Conservation (phyloP, 495 filamentous ascomycete species). For the Gamarada debralockiae region DNA sequence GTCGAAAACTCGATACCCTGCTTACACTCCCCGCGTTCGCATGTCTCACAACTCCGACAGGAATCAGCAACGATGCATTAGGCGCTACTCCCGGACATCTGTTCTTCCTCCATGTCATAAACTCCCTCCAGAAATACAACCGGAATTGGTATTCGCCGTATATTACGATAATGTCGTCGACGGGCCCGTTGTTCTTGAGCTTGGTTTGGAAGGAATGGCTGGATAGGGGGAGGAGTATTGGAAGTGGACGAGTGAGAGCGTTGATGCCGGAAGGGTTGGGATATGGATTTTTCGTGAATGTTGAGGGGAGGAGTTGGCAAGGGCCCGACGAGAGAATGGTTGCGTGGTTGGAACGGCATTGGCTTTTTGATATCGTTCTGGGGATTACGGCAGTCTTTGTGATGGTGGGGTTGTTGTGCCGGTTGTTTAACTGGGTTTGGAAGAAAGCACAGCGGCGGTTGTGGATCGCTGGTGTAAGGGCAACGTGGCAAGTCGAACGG, state of each 20-base stretch:
- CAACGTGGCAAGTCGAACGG: conserved; percentile 36
- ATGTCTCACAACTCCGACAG: conserved; percentile 72
- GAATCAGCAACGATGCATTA: conserved; percentile 85
- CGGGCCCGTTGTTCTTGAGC: conserved; percentile 76
- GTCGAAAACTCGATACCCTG: conserved; percentile 70
- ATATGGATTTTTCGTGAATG: conserved; percentile 74
- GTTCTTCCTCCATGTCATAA: conserved; percentile 71
- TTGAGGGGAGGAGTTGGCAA: conserved; percentile 74
- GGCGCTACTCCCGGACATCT: conserved; percentile 72
- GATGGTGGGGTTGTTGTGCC: conserved; percentile 52
- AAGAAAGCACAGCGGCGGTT: conserved; percentile 33
- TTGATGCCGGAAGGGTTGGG: conserved; percentile 53
- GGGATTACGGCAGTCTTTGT: conserved; percentile 56
- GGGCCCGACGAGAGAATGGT: conserved; percentile 63
- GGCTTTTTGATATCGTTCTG: conserved; percentile 60
- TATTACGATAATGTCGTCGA: conserved; percentile 82
- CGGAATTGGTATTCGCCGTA: conserved; percentile 74
- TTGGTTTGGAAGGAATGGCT: conserved; percentile 75
- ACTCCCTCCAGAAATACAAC: conserved; percentile 64
- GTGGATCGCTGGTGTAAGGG: conserved; percentile 48
- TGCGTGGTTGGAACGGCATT: conserved; percentile 75
- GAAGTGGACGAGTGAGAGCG: conserved; percentile 28
- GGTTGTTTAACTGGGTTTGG: conserved; percentile 53
- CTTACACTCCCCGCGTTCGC: conserved; percentile 76
- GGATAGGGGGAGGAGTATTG: no score